Percentiles rank a stretch among this genome's conserved stretches.
phyloP scores from a whole-genome alignment of 1,139 yeast genomes.

The Torulaspora pretoriensis region DNA sequence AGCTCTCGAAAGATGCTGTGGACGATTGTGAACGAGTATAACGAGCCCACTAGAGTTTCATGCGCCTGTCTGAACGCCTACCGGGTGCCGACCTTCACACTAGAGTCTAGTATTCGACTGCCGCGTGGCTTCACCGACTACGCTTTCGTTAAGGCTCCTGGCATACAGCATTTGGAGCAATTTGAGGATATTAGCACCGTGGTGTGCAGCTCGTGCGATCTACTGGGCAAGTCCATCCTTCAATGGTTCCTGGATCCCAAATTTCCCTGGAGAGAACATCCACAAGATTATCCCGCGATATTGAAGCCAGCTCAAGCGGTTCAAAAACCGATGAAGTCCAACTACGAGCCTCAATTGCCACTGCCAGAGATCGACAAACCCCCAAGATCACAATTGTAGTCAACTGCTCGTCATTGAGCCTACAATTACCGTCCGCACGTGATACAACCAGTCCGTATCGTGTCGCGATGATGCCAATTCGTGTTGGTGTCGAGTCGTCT shows the following conservation, averaged over 20 bases:
- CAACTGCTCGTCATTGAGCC: neutral
- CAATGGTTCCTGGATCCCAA: constrained; percentile 10
- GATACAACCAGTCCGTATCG: neutral
- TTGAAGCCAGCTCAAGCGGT: neutral
- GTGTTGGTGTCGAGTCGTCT: constrained; percentile 6
- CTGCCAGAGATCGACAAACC: neutral
- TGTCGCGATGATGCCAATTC: constrained; percentile 3
- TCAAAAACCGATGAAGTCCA: neutral
- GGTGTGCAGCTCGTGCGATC: constrained; percentile 11
- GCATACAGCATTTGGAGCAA: neutral
- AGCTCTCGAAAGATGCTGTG: constrained; percentile 10
- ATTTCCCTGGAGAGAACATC: constrained; percentile 9
- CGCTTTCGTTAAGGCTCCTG: constrained; percentile 2
- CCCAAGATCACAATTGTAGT: neutral
- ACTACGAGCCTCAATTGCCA: neutral
- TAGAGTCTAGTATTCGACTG: constrained; percentile 6
- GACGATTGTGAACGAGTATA: constrained; percentile 11
- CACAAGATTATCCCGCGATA: neutral
- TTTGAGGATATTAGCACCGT: neutral
- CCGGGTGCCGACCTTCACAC: constrained; percentile 1
- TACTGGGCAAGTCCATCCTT: constrained; percentile 5
- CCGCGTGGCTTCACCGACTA: constrained; percentile 13
- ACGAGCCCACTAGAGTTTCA: constrained; percentile 9
- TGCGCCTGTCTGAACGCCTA: constrained; percentile 10
- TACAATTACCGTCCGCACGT: neutral